Percentiles rank a stretch among this genome's conserved stretches.
phyloP scores from a whole-genome alignment of 2,329 filamentous ascomycete species.

The Aspergillus fumigatus region DNA sequence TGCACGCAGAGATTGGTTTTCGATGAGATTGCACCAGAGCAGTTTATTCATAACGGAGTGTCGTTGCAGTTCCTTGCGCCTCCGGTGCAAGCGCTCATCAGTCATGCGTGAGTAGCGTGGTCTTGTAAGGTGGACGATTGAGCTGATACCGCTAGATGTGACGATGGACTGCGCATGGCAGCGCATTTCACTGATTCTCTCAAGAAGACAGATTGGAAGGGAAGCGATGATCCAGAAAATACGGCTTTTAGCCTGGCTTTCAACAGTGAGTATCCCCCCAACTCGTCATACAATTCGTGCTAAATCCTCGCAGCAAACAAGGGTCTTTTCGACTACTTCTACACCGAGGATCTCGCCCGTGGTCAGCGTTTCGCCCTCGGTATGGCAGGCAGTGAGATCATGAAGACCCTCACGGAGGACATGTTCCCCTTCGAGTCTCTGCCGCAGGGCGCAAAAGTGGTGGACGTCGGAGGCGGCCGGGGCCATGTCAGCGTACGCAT shows the following conservation, averaged over 20 bases:
- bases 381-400: neutral
- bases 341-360: neutral
- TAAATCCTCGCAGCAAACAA: neutral
- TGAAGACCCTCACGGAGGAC: neutral
- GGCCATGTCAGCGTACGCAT: slow-evolving; percentile 14
- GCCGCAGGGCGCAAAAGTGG: neutral
- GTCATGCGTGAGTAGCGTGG: neutral
- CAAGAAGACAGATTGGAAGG: neutral
- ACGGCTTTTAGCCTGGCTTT: neutral
- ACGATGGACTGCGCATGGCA: neutral
- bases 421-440: slow-evolving; percentile 1
- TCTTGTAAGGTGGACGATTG: neutral
- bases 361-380: neutral
- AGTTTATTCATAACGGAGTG: neutral
- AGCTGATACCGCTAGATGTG: neutral
- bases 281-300: neutral
- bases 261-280: neutral
- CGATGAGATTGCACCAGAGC: slow-evolving; percentile 1
- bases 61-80: neutral
- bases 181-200: neutral
- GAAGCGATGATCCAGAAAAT: neutral
- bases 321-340: neutral
- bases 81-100: neutral
- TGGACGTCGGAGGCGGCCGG: slow-evolving; percentile 15
- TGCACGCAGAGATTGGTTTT: neutral